Conservation (phyloP, 1,284 basidiomycete genomes). For the Heliocybe sulcata region DNA sequence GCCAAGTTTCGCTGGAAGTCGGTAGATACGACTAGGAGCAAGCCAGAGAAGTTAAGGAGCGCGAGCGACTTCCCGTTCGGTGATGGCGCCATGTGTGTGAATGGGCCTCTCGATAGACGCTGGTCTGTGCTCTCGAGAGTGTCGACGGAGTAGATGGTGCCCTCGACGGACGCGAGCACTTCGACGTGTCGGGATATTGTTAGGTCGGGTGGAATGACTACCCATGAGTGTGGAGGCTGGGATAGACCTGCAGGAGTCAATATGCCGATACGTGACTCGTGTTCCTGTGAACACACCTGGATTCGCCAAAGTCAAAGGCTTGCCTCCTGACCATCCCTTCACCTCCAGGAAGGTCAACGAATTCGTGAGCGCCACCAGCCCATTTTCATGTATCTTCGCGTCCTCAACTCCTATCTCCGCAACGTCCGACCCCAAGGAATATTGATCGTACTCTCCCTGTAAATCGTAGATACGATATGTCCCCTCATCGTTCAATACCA, state of each 20-base stretch:
- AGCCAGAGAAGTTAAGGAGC: slow-evolving; percentile 65
- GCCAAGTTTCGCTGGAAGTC: slow-evolving; percentile 89
- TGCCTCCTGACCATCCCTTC: slow-evolving; percentile 76
- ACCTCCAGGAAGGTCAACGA: slow-evolving; percentile 77
- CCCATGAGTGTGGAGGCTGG: slow-evolving; percentile 78
- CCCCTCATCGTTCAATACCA: slow-evolving; percentile 89
- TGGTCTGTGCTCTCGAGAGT: slow-evolving; percentile 85
- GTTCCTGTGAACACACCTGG: slow-evolving; percentile 43
- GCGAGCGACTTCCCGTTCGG: slow-evolving; percentile 94
- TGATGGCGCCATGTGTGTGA: slow-evolving; percentile 80
- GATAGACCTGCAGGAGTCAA: slow-evolving; percentile 43
- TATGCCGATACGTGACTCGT: slow-evolving; percentile 5
- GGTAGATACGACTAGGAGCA: slow-evolving; percentile 88
- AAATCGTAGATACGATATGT: slow-evolving; percentile 87
- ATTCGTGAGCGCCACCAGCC: slow-evolving; percentile 82
- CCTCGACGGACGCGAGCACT: slow-evolving; percentile 73
- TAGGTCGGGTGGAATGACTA: slow-evolving; percentile 79
- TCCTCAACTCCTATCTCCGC: slow-evolving; percentile 82
- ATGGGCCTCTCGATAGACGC: slow-evolving; percentile 85
- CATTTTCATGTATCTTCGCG: slow-evolving; percentile 80
- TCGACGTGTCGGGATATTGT: slow-evolving; percentile 85
- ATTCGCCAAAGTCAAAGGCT: slow-evolving; percentile 60
- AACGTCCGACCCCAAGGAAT: slow-evolving; percentile 81
- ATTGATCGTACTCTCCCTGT: slow-evolving; percentile 78
- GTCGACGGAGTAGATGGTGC: slow-evolving; percentile 78